These are phyloP conservation scores for Cercospora sojina DNA, from an alignment of 2,329 filamentous ascomycete species.

Conservation along the genomic window DNA sequence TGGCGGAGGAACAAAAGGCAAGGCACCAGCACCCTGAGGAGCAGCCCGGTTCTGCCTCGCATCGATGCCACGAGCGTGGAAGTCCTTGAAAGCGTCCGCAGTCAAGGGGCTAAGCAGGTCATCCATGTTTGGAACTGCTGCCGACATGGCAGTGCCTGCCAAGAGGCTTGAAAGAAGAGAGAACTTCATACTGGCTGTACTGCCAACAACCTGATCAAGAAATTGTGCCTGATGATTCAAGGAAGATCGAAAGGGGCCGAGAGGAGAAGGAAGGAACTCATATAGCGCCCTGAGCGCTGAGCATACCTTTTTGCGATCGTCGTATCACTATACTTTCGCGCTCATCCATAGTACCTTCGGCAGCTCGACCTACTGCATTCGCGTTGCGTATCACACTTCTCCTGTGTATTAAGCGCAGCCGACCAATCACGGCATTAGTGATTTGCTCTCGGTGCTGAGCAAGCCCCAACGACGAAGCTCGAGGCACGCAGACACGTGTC, in stretches of 20 bases:
- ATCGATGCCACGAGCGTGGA: not conserved
- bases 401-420: not conserved
- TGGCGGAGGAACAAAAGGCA: constrained; percentile 31
- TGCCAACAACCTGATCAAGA: too few species aligned
- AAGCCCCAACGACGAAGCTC: not conserved
- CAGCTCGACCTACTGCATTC: not conserved
- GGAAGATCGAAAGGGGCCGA: not conserved
- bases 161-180: not conserved
- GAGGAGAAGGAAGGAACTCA: not conserved
- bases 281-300: not conserved
- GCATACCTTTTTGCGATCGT: not conserved
- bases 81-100: not conserved
- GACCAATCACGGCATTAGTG: constrained; percentile 1
- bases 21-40: constrained; percentile 32
- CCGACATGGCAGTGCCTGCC: constrained; percentile 7
- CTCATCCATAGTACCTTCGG: not conserved
- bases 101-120: not conserved
- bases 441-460: not conserved
- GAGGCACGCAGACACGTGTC: not conserved
- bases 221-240: not conserved
- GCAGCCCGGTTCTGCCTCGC: constrained; percentile 4
- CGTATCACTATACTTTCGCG: not conserved
- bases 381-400: not conserved
- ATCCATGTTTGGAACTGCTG: constrained; percentile 6
- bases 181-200: constrained; percentile 1